These are phyloP conservation scores for Rhinocladiella similis DNA, from an alignment of 2,329 filamentous ascomycete genomes.

Conservation along the genomic window DNA sequence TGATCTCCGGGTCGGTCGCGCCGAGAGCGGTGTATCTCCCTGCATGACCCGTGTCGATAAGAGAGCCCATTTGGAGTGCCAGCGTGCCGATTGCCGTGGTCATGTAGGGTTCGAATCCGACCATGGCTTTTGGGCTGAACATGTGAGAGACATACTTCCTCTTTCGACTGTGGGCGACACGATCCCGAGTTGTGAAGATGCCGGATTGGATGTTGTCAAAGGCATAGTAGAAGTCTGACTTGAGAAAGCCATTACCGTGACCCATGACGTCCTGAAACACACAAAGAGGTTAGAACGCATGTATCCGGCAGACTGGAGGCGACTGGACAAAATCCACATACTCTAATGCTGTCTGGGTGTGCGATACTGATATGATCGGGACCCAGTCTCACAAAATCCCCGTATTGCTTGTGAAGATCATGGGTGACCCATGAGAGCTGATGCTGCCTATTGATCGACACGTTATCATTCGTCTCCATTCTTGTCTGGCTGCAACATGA, in stretches of 20 bases:
- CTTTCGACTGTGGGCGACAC: constrained; percentile 36
- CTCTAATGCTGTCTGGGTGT: constrained; percentile 7
- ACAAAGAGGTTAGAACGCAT: no score
- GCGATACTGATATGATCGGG: constrained; percentile 6
- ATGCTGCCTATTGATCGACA: background rate
- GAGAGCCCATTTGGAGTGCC: constrained; percentile 25
- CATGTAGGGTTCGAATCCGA: constrained; percentile 36
- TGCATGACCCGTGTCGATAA: constrained; percentile 10
- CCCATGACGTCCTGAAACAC: constrained; percentile 15
- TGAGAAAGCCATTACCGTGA: constrained; percentile 38
- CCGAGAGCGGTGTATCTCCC: constrained; percentile 2
- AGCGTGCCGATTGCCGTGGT: constrained; percentile 29
- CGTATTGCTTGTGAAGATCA: constrained; percentile 6
- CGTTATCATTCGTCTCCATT: background rate
- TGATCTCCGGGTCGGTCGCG: background rate
- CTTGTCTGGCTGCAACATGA: no score
- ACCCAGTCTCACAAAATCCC: constrained; percentile 6
- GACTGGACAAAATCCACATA: background rate
- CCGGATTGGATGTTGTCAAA: constrained; percentile 37
- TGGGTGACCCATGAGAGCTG: constrained; percentile 4
- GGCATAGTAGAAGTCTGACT: constrained; percentile 36
- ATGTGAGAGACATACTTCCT: constrained; percentile 38
- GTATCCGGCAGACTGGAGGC: no score
- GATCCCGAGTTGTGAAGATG: constrained; percentile 37
- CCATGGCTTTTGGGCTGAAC: constrained; percentile 35